Evolutionary conservation across 768 basidiomycete genomes (phyloP), one percentile per base, ranked within the genome.

Genomic region (Symmetrospora coprosmae): DNA sequence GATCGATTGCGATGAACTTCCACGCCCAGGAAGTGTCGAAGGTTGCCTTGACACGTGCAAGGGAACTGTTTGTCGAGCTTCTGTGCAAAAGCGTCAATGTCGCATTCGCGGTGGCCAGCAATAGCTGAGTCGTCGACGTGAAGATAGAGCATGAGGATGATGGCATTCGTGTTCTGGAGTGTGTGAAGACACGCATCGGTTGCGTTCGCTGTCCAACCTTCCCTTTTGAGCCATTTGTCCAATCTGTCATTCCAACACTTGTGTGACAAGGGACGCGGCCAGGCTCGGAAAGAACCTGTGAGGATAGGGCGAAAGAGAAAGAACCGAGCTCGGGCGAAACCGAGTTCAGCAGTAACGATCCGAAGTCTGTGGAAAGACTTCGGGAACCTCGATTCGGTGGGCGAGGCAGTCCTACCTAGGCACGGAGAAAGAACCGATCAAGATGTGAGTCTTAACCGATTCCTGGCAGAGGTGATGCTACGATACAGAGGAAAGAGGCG

Each of bases 211-310:
- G 17, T 45, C 41, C 40, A 58, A 5, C 8, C 9, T n/a, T 58
- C 11, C 37, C 23, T 7, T 17, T 41, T 39, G 25, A 58, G 43
- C 55, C 55, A 58, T 9, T 9, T 46, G 27, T 58, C 55, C 14
- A 58, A 16, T 31, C 33, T 58, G 31, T 58, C 55, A 47, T 58
- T 58, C 55, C 55, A 58, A 25, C 55, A 58, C 43, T 46, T 58
- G n/a, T n/a, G n/a, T n/a, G n/a, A n/a, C n/a, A n/a, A n/a, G n/a
- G n/a, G n/a, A n/a, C n/a, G n/a, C n/a, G n/a, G n/a, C n/a, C n/a
- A n/a, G n/a, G n/a, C n/a, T n/a, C n/a, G n/a, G n/a, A n/a, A n/a
- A n/a, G n/a, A n/a, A n/a, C n/a, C n/a, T n/a, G n/a, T n/a, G n/a
- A n/a, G n/a, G n/a, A n/a, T n/a, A n/a, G n/a, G n/a, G n/a, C n/a